These are phyloP conservation scores for Aristolochia fimbriata DNA, from an alignment of 164 flowering plant species.

Conservation along the genomic window DNA sequence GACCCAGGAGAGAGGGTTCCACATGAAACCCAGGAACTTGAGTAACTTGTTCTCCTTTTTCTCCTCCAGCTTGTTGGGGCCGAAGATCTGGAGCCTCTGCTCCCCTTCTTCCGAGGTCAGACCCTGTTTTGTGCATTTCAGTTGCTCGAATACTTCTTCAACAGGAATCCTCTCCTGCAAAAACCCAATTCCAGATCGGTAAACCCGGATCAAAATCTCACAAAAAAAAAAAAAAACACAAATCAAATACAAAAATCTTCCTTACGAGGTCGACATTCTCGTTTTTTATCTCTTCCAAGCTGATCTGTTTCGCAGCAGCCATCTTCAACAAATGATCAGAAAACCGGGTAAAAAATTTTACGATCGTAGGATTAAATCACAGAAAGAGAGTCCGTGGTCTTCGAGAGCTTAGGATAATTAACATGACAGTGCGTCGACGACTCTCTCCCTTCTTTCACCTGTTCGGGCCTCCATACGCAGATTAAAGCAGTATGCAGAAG, in stretches of 20 bases:
- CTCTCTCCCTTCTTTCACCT: no score
- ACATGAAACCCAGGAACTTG: constrained; percentile 25
- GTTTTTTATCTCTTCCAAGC: constrained; percentile 9
- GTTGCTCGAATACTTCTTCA: constrained; percentile 19
- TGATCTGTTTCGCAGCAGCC: background rate
- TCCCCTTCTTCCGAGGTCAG: constrained; percentile 16
- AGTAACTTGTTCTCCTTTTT: constrained; percentile 21
- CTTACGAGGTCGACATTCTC: constrained; percentile 10
- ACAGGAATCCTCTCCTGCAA: constrained; percentile 19
- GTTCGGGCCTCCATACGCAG: no score
- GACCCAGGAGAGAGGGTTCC: constrained; percentile 27
- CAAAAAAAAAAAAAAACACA: background rate
- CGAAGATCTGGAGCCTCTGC: constrained; percentile 18
- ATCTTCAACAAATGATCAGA: background rate
- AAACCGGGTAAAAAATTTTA: no score
- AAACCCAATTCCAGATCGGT: background rate
- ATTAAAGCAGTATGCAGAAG: no score
- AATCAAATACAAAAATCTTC: background rate
- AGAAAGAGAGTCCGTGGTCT: no score
- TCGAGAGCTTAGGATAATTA: no score
- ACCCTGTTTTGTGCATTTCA: constrained; percentile 22
- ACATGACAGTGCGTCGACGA: no score
- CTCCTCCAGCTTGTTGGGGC: constrained; percentile 26
- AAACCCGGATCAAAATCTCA: background rate
- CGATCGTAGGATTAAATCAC: no score